Conservation (phyloP, 495 filamentous ascomycete species). For the Sordaria brevicollis region DNA sequence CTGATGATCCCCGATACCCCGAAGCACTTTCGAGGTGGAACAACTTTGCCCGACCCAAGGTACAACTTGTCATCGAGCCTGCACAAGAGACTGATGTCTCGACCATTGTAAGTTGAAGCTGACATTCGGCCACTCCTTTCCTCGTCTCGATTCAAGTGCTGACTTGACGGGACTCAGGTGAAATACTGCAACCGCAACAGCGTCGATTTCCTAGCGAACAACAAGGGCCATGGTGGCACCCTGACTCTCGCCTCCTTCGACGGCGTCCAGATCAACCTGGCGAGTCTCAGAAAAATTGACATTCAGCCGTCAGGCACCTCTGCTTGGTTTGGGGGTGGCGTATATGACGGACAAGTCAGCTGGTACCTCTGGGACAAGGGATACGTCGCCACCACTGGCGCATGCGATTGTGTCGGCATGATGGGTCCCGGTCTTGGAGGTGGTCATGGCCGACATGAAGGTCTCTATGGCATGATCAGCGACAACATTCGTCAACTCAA, state of each 20-base stretch:
- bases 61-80: neutral
- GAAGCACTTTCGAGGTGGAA: neutral
- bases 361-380: neutral
- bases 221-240: neutral
- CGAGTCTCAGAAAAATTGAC: neutral
- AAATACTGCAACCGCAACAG: neutral
- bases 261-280: neutral
- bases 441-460: neutral
- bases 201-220: neutral
- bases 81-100: neutral
- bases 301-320: neutral
- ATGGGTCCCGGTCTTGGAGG: constrained; percentile 12
- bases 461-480: neutral
- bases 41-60: neutral
- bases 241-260: neutral
- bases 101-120: neutral
- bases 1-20: neutral
- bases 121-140: neutral
- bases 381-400: constrained; percentile 27
- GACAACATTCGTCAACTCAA: neutral
- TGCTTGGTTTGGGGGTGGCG: neutral
- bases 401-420: constrained; percentile 45
- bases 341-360: neutral
- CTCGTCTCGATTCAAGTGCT: neutral
- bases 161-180: neutral